These are phyloP conservation scores for Candida buenavistaensis DNA, from an alignment of 1,139 yeast species.

Conservation along the genomic window DNA sequence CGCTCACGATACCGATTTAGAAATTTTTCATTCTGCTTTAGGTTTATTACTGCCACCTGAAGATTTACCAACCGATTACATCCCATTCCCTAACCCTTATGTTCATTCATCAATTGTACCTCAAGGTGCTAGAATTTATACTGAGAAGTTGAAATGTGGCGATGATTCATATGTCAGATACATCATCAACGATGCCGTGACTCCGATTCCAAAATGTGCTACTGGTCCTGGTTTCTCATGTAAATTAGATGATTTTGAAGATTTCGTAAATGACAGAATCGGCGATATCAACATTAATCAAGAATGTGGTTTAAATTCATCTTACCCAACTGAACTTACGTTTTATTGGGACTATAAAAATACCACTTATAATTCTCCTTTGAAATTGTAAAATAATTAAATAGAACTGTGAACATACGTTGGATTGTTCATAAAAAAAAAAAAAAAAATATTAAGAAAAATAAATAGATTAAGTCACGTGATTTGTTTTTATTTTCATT, in stretches of 20 bases:
- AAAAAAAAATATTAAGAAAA: no score
- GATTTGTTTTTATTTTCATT: no score
- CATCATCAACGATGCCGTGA: constrained; percentile 56
- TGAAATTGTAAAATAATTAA: constrained; percentile 5
- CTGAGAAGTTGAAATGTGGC: constrained; percentile 49
- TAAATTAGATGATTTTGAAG: constrained; percentile 38
- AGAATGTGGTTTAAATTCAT: constrained; percentile 37
- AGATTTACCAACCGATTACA: constrained; percentile 21
- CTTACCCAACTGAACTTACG: constrained; percentile 30
- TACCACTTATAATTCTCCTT: constrained; percentile 25
- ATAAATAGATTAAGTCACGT: no score
- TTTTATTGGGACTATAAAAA: constrained; percentile 37
- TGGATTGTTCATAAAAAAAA: no score
- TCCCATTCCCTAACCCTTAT: constrained; percentile 44
- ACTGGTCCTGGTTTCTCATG: constrained; percentile 63
- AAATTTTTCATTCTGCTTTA: constrained; percentile 49
- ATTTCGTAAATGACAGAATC: constrained; percentile 28
- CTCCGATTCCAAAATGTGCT: constrained; percentile 51
- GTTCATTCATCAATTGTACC: constrained; percentile 51
- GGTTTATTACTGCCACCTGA: constrained; percentile 41
- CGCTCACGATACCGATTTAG: constrained; percentile 61
- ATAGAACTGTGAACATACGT: no score
- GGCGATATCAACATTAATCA: constrained; percentile 26
- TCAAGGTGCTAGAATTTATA: constrained; percentile 53
- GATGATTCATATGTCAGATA: constrained; percentile 46